Conservation (phyloP, 2,329 filamentous ascomycete species). For the Paraphaeosphaeria minitans region DNA sequence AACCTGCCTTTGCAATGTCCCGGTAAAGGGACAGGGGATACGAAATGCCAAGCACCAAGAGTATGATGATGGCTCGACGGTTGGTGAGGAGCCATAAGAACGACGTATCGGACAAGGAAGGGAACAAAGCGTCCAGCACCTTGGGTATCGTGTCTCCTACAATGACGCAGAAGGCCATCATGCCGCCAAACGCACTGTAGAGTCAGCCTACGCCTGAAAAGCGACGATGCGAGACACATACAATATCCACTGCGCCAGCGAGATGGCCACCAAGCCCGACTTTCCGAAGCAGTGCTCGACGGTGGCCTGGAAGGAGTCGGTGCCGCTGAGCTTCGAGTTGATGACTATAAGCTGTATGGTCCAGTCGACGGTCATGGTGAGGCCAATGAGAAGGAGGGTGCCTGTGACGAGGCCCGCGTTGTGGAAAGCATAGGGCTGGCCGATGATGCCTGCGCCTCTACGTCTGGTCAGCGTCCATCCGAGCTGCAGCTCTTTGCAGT, state of each 20-base stretch:
- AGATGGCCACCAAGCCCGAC: constrained; percentile 85
- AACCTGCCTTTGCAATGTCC: constrained; percentile 83
- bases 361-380: constrained; percentile 93
- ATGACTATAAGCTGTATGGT: constrained; percentile 96
- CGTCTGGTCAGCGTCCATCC: constrained; percentile 20
- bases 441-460: constrained; percentile 69
- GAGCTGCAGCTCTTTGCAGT: background rate
- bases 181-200: constrained; percentile 83
- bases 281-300: constrained; percentile 95
- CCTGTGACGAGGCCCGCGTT: constrained; percentile 88
- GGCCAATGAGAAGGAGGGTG: constrained; percentile 72
- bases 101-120: constrained; percentile 70
- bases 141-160: constrained; percentile 95
- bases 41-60: constrained; percentile 84
- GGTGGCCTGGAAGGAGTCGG: constrained; percentile 92
- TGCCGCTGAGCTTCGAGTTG: constrained; percentile 94
- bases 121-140: constrained; percentile 82
- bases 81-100: constrained; percentile 84
- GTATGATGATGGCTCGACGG: constrained; percentile 80
- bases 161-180: constrained; percentile 98
- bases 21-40: constrained; percentile 92
- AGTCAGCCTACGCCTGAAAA: constrained; percentile 25
- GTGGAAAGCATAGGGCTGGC: constrained; percentile 91
- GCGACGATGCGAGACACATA: constrained; percentile 36
- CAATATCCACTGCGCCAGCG: constrained; percentile 94